Conservation (phyloP, 2,329 filamentous ascomycete species). For the Fusarium zealandicum region DNA sequence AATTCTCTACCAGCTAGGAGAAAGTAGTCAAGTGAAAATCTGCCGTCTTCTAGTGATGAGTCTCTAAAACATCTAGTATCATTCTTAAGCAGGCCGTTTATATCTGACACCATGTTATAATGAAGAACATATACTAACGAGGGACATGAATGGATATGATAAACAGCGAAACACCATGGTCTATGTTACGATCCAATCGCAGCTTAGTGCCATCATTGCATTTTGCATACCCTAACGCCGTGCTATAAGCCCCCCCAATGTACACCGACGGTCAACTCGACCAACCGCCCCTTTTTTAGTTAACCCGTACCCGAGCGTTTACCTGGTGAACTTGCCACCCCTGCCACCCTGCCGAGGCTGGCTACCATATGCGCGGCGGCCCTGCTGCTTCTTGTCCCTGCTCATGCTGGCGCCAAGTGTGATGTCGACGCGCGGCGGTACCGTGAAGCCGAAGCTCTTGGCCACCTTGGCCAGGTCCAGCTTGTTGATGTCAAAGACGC, state of each 20-base stretch:
- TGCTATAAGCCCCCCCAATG: conserved; percentile 38
- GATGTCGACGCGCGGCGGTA: conserved; percentile 83
- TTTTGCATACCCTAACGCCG: conserved; percentile 44
- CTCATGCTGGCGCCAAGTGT: conserved; percentile 81
- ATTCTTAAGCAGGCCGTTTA: too few species aligned
- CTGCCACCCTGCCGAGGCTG: conserved; percentile 68
- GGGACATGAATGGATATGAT: not conserved
- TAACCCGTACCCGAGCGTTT: conserved; percentile 8
- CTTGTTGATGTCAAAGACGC: conserved; percentile 80
- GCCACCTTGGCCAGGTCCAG: conserved; percentile 84
- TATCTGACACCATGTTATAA: not conserved
- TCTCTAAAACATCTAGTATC: too few species aligned
- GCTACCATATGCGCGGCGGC: conserved; percentile 76
- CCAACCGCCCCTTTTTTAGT: conserved; percentile 13
- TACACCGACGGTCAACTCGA: conserved; percentile 29
- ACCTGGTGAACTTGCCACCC: conserved; percentile 37
- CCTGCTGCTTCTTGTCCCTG: conserved; percentile 68
- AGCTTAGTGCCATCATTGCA: conserved; percentile 38
- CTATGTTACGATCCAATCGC: conserved; percentile 23
- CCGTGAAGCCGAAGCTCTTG: conserved; percentile 81
- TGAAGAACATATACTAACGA: not conserved
- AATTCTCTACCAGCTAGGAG: too few species aligned
- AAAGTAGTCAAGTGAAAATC: too few species aligned
- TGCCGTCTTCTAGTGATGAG: too few species aligned
- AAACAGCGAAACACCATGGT: conserved; percentile 18